Evolutionary conservation across 441 rosid species (phyloP), one percentile per base, ranked within the genome.

Genomic region (Eruca vesicaria): DNA sequence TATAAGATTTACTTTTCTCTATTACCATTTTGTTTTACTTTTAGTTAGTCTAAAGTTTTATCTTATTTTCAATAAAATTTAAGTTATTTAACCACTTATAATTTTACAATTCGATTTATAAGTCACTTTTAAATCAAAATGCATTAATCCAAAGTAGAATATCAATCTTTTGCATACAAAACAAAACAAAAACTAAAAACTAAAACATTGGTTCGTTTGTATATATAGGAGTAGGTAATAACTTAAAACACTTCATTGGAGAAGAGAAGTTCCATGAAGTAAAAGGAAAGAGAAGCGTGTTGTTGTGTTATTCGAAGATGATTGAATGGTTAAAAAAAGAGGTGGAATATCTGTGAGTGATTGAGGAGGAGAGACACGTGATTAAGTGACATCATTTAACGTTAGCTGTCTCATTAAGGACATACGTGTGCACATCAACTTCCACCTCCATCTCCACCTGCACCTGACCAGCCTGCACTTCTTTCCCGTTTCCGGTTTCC

Each of bases 391-490:
- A 69, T 76, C 29, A 69, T 9, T 8, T 18, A 69, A 63, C 70
- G 79, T 63, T 76, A 76, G 79, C 75, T 76, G 79, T 70, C 79
- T 21, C 21, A 76, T 63, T 57, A 57, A 15, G 56, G 45, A 76
- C 79, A 76, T 69, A 76, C 79, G 79, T 76, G 80, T 76, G 76
- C 80, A 57, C 26, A 71, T 69, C 23, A 73, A 55, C 43, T 53
- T 73, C 59, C 71, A 68, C n/a, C 71, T 74, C 61, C 74, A 71
- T 6, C 35, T 65, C 31, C 78, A 74, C 62, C 72, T 74, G 52
- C 68, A 74, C 62, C 73, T 74, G 60, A 73, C 68, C 72, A 26
- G 33, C 62, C 62, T 68, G 59, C 75, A 55, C 36, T 63, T 69
- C 74, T 63, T 69, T 69, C 70, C 65, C 79, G 45, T 53, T 68